Evolutionary conservation across 768 basidiomycete genomes (phyloP).

Genomic region (Polyporus arcularius): DNA sequence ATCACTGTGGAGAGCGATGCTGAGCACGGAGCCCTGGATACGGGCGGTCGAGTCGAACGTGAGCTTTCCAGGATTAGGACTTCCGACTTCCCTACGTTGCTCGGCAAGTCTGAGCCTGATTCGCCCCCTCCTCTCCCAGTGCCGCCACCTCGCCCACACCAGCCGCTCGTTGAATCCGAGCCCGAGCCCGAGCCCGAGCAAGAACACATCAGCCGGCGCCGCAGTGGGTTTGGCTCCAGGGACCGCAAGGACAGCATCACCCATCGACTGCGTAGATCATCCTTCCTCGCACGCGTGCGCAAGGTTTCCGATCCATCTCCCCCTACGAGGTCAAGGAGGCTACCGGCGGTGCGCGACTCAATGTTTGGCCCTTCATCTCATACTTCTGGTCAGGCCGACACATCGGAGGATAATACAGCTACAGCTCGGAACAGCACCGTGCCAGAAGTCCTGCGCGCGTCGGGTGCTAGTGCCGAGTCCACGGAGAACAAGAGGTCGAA

Average conservation of each 20-base stretch:
- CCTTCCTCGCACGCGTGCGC: slow-evolving; percentile 10
- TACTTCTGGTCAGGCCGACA: background rate
- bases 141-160: slow-evolving; percentile 4
- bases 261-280: slow-evolving; percentile 8
- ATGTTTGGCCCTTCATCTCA: background rate
- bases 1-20: slow-evolving; percentile 7
- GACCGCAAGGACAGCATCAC: slow-evolving; percentile 13
- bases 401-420: background rate
- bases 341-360: slow-evolving; percentile 6
- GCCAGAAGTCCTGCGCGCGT: slow-evolving; percentile 8
- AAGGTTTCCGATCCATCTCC: slow-evolving; percentile 18
- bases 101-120: slow-evolving; percentile 16
- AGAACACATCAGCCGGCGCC: slow-evolving; percentile 5
- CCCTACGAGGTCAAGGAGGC: background rate
- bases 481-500: slow-evolving; percentile 5
- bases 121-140: slow-evolving; percentile 16
- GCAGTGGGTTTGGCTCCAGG: slow-evolving; percentile 2
- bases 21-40: slow-evolving; percentile 12
- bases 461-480: slow-evolving; percentile 5
- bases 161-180: slow-evolving; percentile 9
- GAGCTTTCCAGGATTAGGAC: slow-evolving; percentile 18
- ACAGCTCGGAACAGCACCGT: background rate
- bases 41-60: slow-evolving; percentile 1
- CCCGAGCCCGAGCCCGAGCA: slow-evolving; percentile 7
- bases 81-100: slow-evolving; percentile 24